Evolutionary conservation across 176 grass and related monocot genomes (phyloP), one percentile per base, ranked within the genome.

Genomic region (Raddia guianensis): DNA sequence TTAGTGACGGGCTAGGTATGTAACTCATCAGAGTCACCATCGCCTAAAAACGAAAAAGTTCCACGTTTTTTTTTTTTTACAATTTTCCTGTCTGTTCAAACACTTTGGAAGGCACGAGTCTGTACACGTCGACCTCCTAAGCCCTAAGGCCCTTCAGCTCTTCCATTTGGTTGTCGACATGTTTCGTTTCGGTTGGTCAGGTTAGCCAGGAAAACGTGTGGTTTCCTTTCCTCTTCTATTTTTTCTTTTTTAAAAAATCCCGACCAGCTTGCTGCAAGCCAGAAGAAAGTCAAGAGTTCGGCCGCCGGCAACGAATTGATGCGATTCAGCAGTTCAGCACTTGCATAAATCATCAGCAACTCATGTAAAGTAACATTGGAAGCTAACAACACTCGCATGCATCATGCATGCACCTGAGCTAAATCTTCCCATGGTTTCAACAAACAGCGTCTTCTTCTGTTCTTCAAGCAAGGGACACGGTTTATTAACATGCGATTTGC

Each of bases 231-330:
- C 27, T 27, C 27, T 27, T 27, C 27, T 27, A 27, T 27, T 27
- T 0, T 27, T 27, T 27, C 27, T 27, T 27, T 27, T 27, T 27
- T 27, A 27, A 27, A 27, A 27, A 27, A 27, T 1, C 27, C 20
- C 5, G 19, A 62, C 32, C 21, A 2, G 59, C 59, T 6, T 13
- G 32, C 12, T 12, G 35, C 12, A 42, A 56, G 51, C 43, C 50
- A 74, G 34, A 21, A 51, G 37, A 78, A 52, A 21, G 27, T 33
- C 47, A 51, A 49, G 49, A 21, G 76, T 66, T 66, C 42, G 76
- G 76, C 62, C 2, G 18, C 62, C 76, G 14, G 62, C 44, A 3
- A 33, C 14, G 49, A 62, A 49, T 62, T 2, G 21, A 45, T 45
- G 40, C 18, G 4, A 10, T 12, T 61, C 37, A 40, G 21, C 8